phyloP scores from a whole-genome alignment of 768 basidiomycete species.

The Suillus tomentosus region DNA sequence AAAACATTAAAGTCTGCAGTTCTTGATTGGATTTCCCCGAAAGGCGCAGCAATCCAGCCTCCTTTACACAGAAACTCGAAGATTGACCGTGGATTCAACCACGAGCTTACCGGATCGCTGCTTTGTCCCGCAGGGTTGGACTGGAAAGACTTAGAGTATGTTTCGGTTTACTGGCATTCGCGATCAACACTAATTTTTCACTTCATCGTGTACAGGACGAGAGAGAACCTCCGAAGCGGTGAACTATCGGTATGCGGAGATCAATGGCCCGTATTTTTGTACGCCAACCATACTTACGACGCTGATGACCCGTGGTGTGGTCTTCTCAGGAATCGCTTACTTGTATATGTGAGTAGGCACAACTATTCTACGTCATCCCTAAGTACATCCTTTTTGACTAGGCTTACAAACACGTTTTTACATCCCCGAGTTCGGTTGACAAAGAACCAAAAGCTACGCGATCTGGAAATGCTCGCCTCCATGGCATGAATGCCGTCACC shows the following conservation, averaged over 20 bases:
- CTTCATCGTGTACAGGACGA: background rate
- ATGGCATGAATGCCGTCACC: too few relatives aligned
- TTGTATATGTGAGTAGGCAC: slow-evolving; percentile 20
- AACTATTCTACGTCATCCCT: too few relatives aligned
- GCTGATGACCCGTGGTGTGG: slow-evolving; percentile 30
- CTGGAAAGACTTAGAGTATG: slow-evolving; percentile 22
- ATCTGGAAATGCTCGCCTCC: background rate
- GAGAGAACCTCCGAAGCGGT: slow-evolving; percentile 13
- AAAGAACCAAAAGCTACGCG: slow-evolving; percentile 27
- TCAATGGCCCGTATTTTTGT: slow-evolving; percentile 31
- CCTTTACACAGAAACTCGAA: too few relatives aligned
- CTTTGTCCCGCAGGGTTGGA: slow-evolving; percentile 11
- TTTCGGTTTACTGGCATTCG: background rate
- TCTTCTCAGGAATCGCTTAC: slow-evolving; percentile 22
- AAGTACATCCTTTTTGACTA: slow-evolving; percentile 9
- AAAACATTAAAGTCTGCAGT: too few relatives aligned
- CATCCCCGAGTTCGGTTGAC: slow-evolving; percentile 31
- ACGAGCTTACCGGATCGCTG: too few relatives aligned
- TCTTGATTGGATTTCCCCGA: too few relatives aligned
- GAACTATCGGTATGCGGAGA: slow-evolving; percentile 23
- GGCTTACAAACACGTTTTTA: slow-evolving; percentile 34
- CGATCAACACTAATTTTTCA: background rate
- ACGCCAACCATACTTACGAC: slow-evolving; percentile 21
- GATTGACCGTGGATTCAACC: too few relatives aligned
- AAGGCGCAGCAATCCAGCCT: too few relatives aligned